Base-by-base conservation (phyloP, 2,329 filamentous ascomycete genomes). In the Penicillium concentricum region DNA sequence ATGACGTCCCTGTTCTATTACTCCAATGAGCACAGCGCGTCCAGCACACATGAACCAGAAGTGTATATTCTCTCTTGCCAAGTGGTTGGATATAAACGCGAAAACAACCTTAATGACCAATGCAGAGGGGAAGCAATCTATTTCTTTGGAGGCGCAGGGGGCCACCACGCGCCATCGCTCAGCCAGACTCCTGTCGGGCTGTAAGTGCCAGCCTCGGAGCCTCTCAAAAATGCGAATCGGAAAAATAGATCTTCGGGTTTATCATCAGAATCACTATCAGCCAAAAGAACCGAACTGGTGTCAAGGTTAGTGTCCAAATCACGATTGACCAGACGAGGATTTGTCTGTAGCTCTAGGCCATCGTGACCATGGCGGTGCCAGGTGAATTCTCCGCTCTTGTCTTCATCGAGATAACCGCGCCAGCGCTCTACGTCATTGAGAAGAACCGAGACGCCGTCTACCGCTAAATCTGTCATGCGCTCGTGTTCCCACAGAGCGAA, bases 361-460 rank as follows among this genome's bases (percentile, higher is more conserved):
- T 63, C 67, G 55, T 74, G 73, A 2, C 75, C 75, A 54, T 73
- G 74, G 20, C 75, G 74, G 51, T 75, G 73, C 81, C 81, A 84
- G 0, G 78, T 81, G 60, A 82, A 84, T 54, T 79, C 74, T 34
- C 78, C 79, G 4, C 64, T 69, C 37, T 71, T 67, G 35, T 77
- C 70, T 53, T 81, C 79, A 55, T 85, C 82, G 20, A 78, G 69
- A 65, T 84, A 87, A 2, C 80, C 81, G 6, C 81, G 74, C 71
- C 82, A 86, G 34, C 84, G 76, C 67, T 87, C 85, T 2, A 87
- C 84, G 51, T 87, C 85, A 61, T 87, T 87, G 56, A 87, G 81
- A 4, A 87, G 72, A 3, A 87, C 78, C 28, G 81, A 84, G 10
- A 87, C 71, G 2, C 84, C 85, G 56, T 87, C 84, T 24, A 79